A percentile compares a stretch with the other conserved stretches of the same genome.
These are phyloP conservation scores for Asparagopsis taxiformis DNA, from an alignment of 31 red algal genomes.

Conservation along the genomic window DNA sequence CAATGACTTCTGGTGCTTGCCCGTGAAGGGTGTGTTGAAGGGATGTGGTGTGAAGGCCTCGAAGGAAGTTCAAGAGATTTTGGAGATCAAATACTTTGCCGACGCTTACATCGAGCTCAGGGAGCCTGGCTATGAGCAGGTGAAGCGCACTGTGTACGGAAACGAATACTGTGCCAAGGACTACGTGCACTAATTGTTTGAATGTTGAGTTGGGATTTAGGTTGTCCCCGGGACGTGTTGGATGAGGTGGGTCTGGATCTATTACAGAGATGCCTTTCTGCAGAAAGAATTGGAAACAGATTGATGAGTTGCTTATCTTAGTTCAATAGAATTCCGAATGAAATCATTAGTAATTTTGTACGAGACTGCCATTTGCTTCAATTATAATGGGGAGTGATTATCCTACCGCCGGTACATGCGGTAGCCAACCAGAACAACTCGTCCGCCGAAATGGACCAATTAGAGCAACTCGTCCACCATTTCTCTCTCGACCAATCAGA, in stretches of 20 bases:
- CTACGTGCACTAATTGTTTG: not conserved
- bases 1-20: not conserved
- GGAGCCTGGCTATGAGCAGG: not conserved
- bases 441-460: no score
- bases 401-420: no score
- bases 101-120: not conserved
- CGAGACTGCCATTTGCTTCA: no score
- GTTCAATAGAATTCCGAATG: no score
- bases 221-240: not conserved
- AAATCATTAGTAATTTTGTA: no score
- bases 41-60: not conserved
- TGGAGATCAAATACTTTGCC: not conserved
- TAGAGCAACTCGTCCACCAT: no score
- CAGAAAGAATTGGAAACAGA: not conserved
- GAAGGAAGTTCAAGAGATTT: not conserved
- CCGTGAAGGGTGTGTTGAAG: not conserved
- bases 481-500: no score
- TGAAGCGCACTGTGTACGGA: not conserved
- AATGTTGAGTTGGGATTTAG: not conserved
- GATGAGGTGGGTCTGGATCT: not conserved
- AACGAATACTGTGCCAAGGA: not conserved
- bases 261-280: not conserved
- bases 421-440: no score
- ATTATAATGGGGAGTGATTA: no score
- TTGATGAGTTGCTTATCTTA: not conserved